Evolutionary conservation across 495 filamentous ascomycete genomes (phyloP).

Genomic region (Parathielavia appendiculata): DNA sequence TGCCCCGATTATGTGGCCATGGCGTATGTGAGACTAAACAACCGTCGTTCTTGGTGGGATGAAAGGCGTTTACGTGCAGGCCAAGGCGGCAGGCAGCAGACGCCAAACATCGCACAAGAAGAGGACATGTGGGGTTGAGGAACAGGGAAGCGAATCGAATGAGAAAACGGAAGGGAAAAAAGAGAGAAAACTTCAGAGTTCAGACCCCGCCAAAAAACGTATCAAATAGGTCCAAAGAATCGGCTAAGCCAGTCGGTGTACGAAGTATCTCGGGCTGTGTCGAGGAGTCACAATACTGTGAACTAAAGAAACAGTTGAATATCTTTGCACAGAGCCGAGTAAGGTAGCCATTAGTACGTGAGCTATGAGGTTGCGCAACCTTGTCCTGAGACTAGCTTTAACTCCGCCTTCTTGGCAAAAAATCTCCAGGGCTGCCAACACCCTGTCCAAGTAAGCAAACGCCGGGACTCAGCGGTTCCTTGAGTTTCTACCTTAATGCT

Average conservation of each 20-base stretch:
- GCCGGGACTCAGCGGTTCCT: no score
- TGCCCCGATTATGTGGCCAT: background rate
- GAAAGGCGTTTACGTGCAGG: slow-evolving; percentile 11
- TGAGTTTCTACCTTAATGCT: no score
- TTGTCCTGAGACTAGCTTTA: background rate
- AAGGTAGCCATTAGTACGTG: background rate
- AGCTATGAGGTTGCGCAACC: background rate
- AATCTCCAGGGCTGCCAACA: no score
- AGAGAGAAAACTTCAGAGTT: no score
- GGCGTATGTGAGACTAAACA: background rate
- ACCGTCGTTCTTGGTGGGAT: slow-evolving; percentile 3
- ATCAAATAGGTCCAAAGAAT: no score
- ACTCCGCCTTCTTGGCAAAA: slow-evolving; percentile 3
- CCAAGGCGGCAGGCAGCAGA: slow-evolving; percentile 19
- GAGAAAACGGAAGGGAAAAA: background rate
- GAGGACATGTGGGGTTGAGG: background rate
- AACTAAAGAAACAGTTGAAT: no score
- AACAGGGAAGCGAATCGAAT: background rate
- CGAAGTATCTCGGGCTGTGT: no score
- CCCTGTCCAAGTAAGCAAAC: no score
- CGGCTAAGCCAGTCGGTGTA: no score
- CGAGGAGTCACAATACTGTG: background rate
- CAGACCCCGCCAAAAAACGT: no score
- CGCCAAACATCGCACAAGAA: slow-evolving; percentile 8
- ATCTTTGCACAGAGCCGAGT: background rate